Conservation (phyloP, 345 rosid genomes). For the Eucalyptus pauciflora region DNA sequence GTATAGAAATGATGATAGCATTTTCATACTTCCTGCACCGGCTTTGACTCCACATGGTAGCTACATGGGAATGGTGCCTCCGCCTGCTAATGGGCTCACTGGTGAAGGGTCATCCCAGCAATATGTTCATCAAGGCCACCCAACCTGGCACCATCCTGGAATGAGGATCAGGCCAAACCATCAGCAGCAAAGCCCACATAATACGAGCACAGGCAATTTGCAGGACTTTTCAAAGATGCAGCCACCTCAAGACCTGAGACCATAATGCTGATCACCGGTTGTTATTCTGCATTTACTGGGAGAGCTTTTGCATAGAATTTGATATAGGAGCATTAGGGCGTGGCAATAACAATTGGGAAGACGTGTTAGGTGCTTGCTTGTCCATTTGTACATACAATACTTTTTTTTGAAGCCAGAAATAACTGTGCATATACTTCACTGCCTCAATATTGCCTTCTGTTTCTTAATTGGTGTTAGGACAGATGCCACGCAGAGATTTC, state of each 20-base stretch:
- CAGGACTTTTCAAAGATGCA: not conserved
- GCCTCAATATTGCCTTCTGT: not conserved
- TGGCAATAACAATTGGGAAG: not conserved
- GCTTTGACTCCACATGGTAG: not conserved
- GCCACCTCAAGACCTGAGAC: not conserved
- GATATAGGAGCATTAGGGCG: not conserved
- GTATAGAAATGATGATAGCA: not conserved
- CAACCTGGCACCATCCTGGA: slow-evolving; percentile 1
- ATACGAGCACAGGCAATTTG: not conserved
- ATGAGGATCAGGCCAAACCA: not conserved
- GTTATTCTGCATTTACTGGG: not conserved
- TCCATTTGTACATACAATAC: not conserved
- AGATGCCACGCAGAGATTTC: not conserved
- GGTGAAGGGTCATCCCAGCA: slow-evolving; percentile 4
- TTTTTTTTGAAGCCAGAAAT: not conserved
- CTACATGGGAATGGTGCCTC: not conserved
- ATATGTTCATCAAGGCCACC: slow-evolving; percentile 1
- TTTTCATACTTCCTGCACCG: not conserved
- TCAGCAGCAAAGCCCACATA: slow-evolving; percentile 1
- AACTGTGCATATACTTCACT: not conserved
- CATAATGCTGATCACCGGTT: not conserved
- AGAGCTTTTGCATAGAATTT: not conserved
- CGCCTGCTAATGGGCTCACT: not conserved
- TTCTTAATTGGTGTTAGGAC: not conserved
- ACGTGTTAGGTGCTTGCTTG: not conserved